Evolutionary conservation across 306 rosid species (phyloP), one percentile per base, ranked within the genome.

Genomic region (Ormosia semicastrata): DNA sequence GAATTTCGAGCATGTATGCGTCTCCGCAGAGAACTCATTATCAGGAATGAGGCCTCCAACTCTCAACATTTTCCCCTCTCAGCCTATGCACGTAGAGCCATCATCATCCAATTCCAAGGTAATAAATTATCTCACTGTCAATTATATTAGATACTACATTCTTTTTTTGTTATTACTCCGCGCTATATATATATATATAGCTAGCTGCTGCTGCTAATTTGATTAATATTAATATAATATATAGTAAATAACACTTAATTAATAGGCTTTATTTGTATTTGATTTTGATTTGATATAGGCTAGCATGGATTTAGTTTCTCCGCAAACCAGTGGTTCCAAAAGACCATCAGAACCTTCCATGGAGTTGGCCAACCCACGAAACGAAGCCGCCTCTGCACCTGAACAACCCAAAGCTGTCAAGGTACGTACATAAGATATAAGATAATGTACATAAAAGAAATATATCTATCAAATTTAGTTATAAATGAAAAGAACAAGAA

Each of bases 31-130:
- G 72, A 84, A 81, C 70, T 87, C 78, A 56, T 83, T 82, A 68
- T 85, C 90, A 8, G 92, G 94, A 72, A 92, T 91, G 95, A 92
- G 96, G 87, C 99, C 95, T 75, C 92, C 98, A 3, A 96, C 98
- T 80, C 87, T 96, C 86, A 96, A 96, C 86, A 96, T 96, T 79
- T 96, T 96, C 82, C 99, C 99, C 17, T 96, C 99, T 29, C 92
- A 90, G 84, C 99, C 99, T 75, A 96, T 96, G 99, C 94, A 92
- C 57, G 89, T 82, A 44, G 92, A 92, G 49, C 97, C 97, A 53
- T 82, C 91, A 46, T 89, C 96, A 60, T 78, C 94, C 47, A 84
- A 66, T 56, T 84, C 92, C 43, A 87, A 95, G 88, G 98, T 95
- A 79, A 79, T 30, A 32, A 52, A 64, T 47, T 30, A 69, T 67